Base-by-base conservation (phyloP, 768 basidiomycete genomes). In the Tricholoma bakamatsutake region DNA sequence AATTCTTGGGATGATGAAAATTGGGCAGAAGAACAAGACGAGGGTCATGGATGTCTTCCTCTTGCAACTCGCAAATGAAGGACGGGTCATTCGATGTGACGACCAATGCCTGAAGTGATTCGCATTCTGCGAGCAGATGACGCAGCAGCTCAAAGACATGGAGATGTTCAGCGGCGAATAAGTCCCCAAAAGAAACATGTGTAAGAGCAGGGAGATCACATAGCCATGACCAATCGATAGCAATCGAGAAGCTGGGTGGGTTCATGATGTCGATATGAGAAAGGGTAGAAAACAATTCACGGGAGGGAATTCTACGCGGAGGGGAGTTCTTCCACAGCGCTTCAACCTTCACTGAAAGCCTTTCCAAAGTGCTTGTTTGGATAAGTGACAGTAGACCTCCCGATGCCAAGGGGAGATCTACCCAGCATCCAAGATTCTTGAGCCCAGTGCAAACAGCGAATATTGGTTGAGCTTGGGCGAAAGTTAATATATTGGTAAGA, bases 191-290 rank as follows among this genome's bases (percentile, higher is more conserved):
- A 3, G 67, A 65, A 13, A 72, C 57, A 59, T 74, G 70, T 4
- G 69, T 71, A 24, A 73, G 60, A 13, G 57, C 47, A 5, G 71
- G 69, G 11, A 74, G 64, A 2, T 49, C 15, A 18, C 59, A 50
- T 0, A 71, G 59, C 6, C 64, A 60, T 11, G 59, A 49, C 67
- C 67, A 71, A 48, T 70, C 68, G 33, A 69, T 54, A n/a, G 42
- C 49, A 7, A 57, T 31, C 12, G n/a, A n/a, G 3, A 40, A 50
- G 17, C 39, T 40, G 0, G 61, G 65, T 3, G 68, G 67, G 39
- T 66, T 64, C 49, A 67, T 65, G 43, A 71, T 64, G 48, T 70
- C 69, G 24, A 70, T 59, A 50, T 71, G 69, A 2, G 67, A 63
- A 3, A 71, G 59, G 27, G 56, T 59, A 49, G 62, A 57, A 57